Conservation (phyloP, 306 rosid genomes). For the Cicer arietinum region DNA sequence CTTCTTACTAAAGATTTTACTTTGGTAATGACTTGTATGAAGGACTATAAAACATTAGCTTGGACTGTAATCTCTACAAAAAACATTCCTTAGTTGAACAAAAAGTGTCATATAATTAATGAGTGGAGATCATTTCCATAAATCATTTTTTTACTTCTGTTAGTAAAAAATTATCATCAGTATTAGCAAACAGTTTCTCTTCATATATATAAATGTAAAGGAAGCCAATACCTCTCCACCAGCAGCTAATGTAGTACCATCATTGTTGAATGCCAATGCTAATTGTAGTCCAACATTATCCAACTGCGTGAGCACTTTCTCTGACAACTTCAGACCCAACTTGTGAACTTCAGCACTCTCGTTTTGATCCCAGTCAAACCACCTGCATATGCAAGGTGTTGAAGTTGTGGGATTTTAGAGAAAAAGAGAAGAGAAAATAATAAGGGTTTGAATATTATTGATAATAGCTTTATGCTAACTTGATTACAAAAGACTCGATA, state of each 20-base stretch:
- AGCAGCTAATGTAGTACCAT: conserved; percentile 77
- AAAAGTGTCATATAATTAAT: conserved; percentile 17
- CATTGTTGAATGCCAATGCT: conserved; percentile 73
- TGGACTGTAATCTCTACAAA: conserved; percentile 17
- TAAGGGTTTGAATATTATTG: too few species aligned
- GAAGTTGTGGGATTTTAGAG: too few species aligned
- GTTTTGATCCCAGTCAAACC: conserved; percentile 65
- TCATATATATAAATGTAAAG: conserved; percentile 29
- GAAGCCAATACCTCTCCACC: conserved; percentile 80
- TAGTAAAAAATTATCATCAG: conserved; percentile 30
- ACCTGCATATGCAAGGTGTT: too few species aligned
- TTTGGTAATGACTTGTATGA: background rate
- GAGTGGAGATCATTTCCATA: conserved; percentile 17
- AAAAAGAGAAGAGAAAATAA: too few species aligned
- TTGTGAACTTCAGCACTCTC: conserved; percentile 49
- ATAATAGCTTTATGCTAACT: too few species aligned
- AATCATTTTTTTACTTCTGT: conserved; percentile 10
- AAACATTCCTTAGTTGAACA: conserved; percentile 29
- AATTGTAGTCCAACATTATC: conserved; percentile 78
- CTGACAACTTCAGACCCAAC: conserved; percentile 59
- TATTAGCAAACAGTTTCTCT: conserved; percentile 5
- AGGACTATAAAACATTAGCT: conserved; percentile 10
- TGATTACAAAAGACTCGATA: too few species aligned
- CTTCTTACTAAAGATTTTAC: conserved; percentile 5
- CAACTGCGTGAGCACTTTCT: conserved; percentile 58